Evolutionary conservation across 2,329 filamentous ascomycete species (phyloP).

Genomic region (Trichoderma atroviride): DNA sequence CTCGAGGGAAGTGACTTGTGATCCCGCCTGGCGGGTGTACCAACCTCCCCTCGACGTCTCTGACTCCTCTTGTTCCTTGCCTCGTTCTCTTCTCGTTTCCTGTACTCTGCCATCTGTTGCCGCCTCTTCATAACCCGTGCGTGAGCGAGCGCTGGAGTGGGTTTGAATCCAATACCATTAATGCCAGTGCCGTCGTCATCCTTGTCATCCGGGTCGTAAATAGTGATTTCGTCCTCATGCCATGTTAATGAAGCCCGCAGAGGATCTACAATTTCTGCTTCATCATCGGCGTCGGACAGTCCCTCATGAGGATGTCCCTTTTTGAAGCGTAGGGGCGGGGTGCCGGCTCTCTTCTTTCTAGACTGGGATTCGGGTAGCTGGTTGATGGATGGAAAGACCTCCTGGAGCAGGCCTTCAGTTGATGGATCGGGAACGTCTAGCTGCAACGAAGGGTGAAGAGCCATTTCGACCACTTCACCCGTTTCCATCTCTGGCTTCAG

Average conservation of each 20-base stretch:
- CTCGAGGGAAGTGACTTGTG: constrained; percentile 35
- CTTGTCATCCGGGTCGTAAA: constrained; percentile 65
- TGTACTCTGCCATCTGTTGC: constrained; percentile 65
- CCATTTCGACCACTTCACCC: background rate
- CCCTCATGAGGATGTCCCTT: constrained; percentile 32
- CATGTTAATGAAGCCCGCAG: constrained; percentile 64
- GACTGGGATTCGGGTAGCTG: constrained; percentile 45
- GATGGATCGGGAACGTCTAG: constrained; percentile 3
- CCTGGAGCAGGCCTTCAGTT: constrained; percentile 5
- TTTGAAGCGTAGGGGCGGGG: constrained; percentile 43
- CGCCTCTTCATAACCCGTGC: constrained; percentile 58
- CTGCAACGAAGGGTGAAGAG: background rate
- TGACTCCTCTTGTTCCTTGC: constrained; percentile 59
- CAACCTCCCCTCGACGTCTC: constrained; percentile 46
- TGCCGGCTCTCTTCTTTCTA: constrained; percentile 42
- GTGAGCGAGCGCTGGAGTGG: constrained; percentile 62
- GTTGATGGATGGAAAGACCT: constrained; percentile 43
- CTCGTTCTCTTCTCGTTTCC: constrained; percentile 62
- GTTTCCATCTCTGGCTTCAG: background rate
- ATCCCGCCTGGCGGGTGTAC: constrained; percentile 33
- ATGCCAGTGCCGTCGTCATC: constrained; percentile 69
- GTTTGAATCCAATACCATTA: constrained; percentile 69
- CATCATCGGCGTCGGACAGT: constrained; percentile 38
- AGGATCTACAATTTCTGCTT: constrained; percentile 51
- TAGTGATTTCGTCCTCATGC: constrained; percentile 69